Conservation (phyloP, 2,329 filamentous ascomycete species). For the Ophiostoma angusticollis region DNA sequence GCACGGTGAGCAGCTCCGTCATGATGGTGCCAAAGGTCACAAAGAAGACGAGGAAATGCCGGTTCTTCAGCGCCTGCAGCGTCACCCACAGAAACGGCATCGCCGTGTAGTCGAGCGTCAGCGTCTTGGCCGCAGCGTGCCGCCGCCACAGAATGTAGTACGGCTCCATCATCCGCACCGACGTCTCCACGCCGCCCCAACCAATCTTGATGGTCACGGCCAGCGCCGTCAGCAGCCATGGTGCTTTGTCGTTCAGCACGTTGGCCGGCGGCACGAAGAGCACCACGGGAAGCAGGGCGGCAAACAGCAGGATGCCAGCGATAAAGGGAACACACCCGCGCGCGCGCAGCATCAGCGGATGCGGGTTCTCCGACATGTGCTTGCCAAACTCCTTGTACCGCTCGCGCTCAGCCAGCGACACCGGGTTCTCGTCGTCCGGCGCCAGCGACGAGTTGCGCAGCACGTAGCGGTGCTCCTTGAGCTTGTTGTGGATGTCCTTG, state of each 20-base stretch:
- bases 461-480: constrained; percentile 55
- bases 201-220: constrained; percentile 54
- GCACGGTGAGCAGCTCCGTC: constrained; percentile 59
- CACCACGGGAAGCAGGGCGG: constrained; percentile 45
- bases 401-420: constrained; percentile 27
- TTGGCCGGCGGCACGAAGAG: constrained; percentile 46
- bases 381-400: constrained; percentile 28
- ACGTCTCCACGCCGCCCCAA: constrained; percentile 57
- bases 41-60: constrained; percentile 51
- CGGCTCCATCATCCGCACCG: constrained; percentile 61
- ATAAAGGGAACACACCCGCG: constrained; percentile 49
- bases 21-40: constrained; percentile 60
- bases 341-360: constrained; percentile 55
- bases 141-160: constrained; percentile 57
- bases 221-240: constrained; percentile 52
- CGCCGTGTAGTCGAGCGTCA: constrained; percentile 61
- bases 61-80: constrained; percentile 46
- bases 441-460: constrained; percentile 59
- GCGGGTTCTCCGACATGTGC: constrained; percentile 46
- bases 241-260: constrained; percentile 44
- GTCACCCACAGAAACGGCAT: constrained; percentile 56
- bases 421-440: constrained; percentile 41
- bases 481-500: constrained; percentile 51
- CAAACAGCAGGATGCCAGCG: constrained; percentile 41
- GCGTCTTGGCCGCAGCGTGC: constrained; percentile 50